These are phyloP conservation scores for Magnolia officinalis DNA, from an alignment of 164 flowering plant genomes.

Conservation along the genomic window DNA sequence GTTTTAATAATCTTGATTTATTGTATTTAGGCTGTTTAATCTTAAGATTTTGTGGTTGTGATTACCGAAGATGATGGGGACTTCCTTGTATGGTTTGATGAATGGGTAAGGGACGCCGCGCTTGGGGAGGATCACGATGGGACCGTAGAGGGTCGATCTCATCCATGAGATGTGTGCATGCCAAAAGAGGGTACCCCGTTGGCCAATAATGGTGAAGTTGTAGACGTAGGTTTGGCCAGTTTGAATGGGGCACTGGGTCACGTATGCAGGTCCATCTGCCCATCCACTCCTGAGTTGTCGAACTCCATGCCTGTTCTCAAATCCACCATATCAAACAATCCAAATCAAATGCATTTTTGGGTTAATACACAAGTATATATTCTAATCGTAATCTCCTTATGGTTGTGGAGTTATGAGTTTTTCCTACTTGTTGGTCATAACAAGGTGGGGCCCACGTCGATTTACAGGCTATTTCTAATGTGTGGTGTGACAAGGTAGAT, in stretches of 20 bases:
- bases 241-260: slow-evolving; percentile 72
- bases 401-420: too few species aligned
- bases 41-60: background rate
- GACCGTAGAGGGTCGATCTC: slow-evolving; percentile 56
- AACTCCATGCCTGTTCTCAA: slow-evolving; percentile 53
- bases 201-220: slow-evolving; percentile 58
- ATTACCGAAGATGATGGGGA: slow-evolving; percentile 62
- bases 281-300: slow-evolving; percentile 56
- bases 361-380: too few species aligned
- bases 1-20: background rate
- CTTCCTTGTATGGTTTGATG: slow-evolving; percentile 47
- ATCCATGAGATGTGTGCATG: slow-evolving; percentile 73
- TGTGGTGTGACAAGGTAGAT: too few species aligned
- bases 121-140: slow-evolving; percentile 59
- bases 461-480: too few species aligned
- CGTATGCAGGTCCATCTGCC: slow-evolving; percentile 66
- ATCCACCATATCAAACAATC: background rate
- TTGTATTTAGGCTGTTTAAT: background rate
- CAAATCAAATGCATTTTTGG: too few species aligned
- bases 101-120: slow-evolving; percentile 44
- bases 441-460: too few species aligned
- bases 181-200: slow-evolving; percentile 61
- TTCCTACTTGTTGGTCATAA: too few species aligned
- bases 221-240: slow-evolving; percentile 51
- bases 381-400: too few species aligned